Conservation (phyloP, 1,139 yeast species). For the Protomyces lactucae-debilis region DNA sequence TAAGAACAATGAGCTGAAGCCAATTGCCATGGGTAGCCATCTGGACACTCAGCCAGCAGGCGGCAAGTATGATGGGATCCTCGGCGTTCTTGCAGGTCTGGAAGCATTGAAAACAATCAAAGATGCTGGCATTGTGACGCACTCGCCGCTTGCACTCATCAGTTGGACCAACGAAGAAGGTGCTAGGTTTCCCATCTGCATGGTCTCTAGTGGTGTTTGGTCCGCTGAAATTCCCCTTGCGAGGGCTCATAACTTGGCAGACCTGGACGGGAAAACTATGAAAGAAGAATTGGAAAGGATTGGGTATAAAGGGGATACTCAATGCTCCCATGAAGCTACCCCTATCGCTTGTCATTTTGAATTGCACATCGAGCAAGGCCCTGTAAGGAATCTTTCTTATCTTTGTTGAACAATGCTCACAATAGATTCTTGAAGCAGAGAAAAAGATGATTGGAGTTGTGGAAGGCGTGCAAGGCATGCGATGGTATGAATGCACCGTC, state of each 20-base stretch:
- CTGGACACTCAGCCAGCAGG: constrained; percentile 77
- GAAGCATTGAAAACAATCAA: constrained; percentile 62
- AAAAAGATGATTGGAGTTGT: constrained; percentile 59
- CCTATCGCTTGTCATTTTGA: constrained; percentile 68
- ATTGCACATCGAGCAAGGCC: constrained; percentile 73
- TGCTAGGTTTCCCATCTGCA: constrained; percentile 63
- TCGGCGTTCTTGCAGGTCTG: constrained; percentile 63
- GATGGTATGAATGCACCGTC: constrained; percentile 55
- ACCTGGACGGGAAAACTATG: constrained; percentile 56
- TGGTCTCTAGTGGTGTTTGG: constrained; percentile 66
- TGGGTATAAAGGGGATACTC: constrained; percentile 54
- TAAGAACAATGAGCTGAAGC: constrained; percentile 45
- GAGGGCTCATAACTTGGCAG: constrained; percentile 49
- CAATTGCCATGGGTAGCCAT: constrained; percentile 70
- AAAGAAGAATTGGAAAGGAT: constrained; percentile 55
- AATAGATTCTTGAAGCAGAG: constrained; percentile 49
- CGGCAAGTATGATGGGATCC: constrained; percentile 68
- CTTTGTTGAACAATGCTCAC: not conserved
- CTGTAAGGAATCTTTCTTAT: constrained; percentile 35
- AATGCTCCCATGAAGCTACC: constrained; percentile 48
- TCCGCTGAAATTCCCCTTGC: constrained; percentile 50
- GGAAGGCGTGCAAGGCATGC: constrained; percentile 61
- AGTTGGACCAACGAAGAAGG: constrained; percentile 80
- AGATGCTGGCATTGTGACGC: constrained; percentile 54
- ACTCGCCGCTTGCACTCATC: constrained; percentile 59